phyloP scores from a whole-genome alignment of 2,329 filamentous ascomycete species.

The Cladosporium colombiae region DNA sequence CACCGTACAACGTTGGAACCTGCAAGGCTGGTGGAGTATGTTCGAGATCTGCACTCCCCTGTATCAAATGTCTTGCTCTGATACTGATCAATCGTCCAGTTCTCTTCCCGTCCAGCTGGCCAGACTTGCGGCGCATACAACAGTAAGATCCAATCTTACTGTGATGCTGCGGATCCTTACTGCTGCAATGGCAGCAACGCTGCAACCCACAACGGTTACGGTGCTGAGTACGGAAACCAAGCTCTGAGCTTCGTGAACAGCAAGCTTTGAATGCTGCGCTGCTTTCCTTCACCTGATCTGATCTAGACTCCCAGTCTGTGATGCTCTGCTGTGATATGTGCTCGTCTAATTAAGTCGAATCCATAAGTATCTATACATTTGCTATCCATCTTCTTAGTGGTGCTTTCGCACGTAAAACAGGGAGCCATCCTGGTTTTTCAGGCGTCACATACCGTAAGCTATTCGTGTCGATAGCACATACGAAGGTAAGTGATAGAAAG shows the following conservation, averaged over 20 bases:
- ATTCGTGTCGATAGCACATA: too few relatives aligned
- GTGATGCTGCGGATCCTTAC: conserved; percentile 64
- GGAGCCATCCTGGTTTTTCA: too few relatives aligned
- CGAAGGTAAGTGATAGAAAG: not conserved
- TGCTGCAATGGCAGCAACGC: conserved; percentile 65
- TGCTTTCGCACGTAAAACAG: too few relatives aligned
- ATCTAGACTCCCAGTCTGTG: not conserved
- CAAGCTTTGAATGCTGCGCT: conserved; percentile 44
- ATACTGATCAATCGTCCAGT: conserved; percentile 32
- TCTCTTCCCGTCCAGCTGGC: conserved; percentile 59
- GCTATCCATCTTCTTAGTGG: too few relatives aligned
- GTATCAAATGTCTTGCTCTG: not conserved
- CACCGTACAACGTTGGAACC: conserved; percentile 62
- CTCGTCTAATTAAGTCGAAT: not conserved
- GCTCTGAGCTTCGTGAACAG: conserved; percentile 61
- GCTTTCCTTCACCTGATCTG: not conserved
- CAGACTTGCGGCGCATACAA: conserved; percentile 53
- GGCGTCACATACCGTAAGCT: not conserved
- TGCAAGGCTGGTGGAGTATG: conserved; percentile 52
- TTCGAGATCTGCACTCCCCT: not conserved
- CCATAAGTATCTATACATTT: not conserved
- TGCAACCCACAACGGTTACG: conserved; percentile 63
- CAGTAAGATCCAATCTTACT: conserved; percentile 64
- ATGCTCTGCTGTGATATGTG: not conserved
- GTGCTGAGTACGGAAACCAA: conserved; percentile 58